These are phyloP conservation scores for Hymenoscyphus linearis DNA, from an alignment of 2,329 filamentous ascomycete species.

Conservation along the genomic window DNA sequence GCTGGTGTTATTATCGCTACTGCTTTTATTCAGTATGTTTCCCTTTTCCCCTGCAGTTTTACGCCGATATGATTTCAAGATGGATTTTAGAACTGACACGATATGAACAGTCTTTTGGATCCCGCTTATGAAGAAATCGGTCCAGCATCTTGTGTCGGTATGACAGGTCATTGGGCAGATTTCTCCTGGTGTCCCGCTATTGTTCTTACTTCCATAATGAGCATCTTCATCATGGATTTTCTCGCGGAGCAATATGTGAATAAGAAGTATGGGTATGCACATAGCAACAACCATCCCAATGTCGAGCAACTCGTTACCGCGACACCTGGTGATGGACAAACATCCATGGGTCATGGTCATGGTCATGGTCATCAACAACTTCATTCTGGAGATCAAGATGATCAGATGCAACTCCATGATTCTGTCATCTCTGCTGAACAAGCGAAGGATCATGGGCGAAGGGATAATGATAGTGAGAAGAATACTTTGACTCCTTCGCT, in stretches of 20 bases:
- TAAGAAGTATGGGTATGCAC: conserved; percentile 26
- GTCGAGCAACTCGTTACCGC: conserved; percentile 27
- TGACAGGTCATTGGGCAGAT: conserved; percentile 42
- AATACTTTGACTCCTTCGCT: conserved; percentile 2
- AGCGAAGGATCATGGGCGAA: conserved; percentile 8
- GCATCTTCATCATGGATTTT: conserved; percentile 52
- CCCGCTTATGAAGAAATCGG: conserved; percentile 42
- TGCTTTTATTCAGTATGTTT: conserved; percentile 62
- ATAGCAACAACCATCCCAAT: conserved; percentile 10
- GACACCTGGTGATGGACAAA: background rate
- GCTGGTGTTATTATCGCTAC: conserved; percentile 74
- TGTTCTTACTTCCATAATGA: conserved; percentile 54
- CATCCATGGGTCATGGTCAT: conserved; percentile 31
- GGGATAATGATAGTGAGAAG: conserved; percentile 16
- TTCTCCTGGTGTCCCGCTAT: conserved; percentile 30
- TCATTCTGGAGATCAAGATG: conserved; percentile 36
- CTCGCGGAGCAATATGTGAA: conserved; percentile 48
- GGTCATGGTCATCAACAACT: conserved; percentile 38
- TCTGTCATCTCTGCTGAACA: conserved; percentile 20
- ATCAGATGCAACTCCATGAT: background rate
- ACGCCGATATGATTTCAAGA: no score
- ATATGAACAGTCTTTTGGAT: conserved; percentile 42
- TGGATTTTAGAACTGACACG: no score
- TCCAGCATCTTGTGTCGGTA: conserved; percentile 44
- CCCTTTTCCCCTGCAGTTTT: conserved; percentile 32